These are phyloP conservation scores for Exophiala sp. DNA, from an alignment of 2,329 filamentous ascomycete species.

Conservation along the genomic window DNA sequence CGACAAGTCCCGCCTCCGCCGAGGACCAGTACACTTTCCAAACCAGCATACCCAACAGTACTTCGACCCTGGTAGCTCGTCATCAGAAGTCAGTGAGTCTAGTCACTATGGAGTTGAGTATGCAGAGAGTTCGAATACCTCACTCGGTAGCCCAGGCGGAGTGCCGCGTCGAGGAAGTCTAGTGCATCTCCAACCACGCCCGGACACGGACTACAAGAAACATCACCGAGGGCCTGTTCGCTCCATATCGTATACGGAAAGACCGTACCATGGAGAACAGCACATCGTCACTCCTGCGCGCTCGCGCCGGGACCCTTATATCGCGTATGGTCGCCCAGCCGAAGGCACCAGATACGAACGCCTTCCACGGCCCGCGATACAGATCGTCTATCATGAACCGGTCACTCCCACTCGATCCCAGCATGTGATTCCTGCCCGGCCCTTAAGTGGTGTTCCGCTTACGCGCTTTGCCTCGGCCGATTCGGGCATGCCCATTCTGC, in stretches of 20 bases:
- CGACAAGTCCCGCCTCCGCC: constrained; percentile 15
- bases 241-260: constrained; percentile 16
- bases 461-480: not conserved
- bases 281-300: constrained; percentile 7
- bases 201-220: constrained; percentile 18
- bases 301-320: constrained; percentile 6
- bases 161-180: constrained; percentile 22
- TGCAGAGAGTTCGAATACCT: constrained; percentile 21
- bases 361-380: constrained; percentile 9
- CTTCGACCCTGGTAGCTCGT: constrained; percentile 13
- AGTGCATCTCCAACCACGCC: constrained; percentile 6
- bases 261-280: constrained; percentile 16
- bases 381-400: constrained; percentile 12
- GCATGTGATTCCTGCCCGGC: constrained; percentile 11
- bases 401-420: not conserved
- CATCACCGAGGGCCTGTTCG: constrained; percentile 16
- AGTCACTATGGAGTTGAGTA: constrained; percentile 22
- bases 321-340: constrained; percentile 10
- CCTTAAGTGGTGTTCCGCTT: not conserved
- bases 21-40: constrained; percentile 19
- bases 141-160: constrained; percentile 15
- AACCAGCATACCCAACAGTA: constrained; percentile 17
- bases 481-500: constrained; percentile 8
- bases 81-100: constrained; percentile 20
- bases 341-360: constrained; percentile 15